These are phyloP conservation scores for Coniella vitis DNA, from an alignment of 2,329 filamentous ascomycete genomes.

Conservation along the genomic window DNA sequence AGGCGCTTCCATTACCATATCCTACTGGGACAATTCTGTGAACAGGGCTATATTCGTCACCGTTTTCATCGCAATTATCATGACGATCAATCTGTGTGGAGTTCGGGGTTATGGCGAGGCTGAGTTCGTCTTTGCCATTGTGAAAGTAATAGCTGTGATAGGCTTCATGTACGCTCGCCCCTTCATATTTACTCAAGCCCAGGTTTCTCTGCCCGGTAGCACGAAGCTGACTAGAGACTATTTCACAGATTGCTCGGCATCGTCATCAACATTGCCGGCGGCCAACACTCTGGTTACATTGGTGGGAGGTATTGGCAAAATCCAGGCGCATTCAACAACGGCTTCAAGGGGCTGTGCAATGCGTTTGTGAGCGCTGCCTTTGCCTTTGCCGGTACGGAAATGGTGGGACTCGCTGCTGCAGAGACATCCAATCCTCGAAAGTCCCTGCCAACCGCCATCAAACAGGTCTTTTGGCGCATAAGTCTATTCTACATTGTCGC, in stretches of 20 bases:
- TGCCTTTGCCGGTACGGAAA: constrained; percentile 68
- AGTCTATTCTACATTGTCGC: constrained; percentile 84
- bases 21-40: constrained; percentile 65
- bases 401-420: constrained; percentile 69
- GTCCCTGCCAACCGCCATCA: constrained; percentile 77
- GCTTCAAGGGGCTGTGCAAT: constrained; percentile 75
- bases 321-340: constrained; percentile 79
- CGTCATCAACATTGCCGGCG: constrained; percentile 77
- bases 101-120: constrained; percentile 86
- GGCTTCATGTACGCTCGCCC: constrained; percentile 85
- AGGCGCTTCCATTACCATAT: constrained; percentile 75
- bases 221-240: constrained; percentile 16
- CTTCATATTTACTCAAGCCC: constrained; percentile 14
- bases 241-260: constrained; percentile 68
- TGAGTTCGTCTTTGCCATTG: constrained; percentile 77
- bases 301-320: constrained; percentile 69
- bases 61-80: constrained; percentile 70
- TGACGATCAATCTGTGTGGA: constrained; percentile 79
- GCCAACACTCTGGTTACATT: constrained; percentile 66
- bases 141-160: constrained; percentile 82
- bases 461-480: constrained; percentile 95
- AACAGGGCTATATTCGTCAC: constrained; percentile 72
- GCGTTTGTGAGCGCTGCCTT: constrained; percentile 74
- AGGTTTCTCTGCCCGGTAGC: too few relatives aligned
- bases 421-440: constrained; percentile 75